phyloP scores from a whole-genome alignment of 2,329 filamentous ascomycete species.

The Arthrobotrys conoides region DNA sequence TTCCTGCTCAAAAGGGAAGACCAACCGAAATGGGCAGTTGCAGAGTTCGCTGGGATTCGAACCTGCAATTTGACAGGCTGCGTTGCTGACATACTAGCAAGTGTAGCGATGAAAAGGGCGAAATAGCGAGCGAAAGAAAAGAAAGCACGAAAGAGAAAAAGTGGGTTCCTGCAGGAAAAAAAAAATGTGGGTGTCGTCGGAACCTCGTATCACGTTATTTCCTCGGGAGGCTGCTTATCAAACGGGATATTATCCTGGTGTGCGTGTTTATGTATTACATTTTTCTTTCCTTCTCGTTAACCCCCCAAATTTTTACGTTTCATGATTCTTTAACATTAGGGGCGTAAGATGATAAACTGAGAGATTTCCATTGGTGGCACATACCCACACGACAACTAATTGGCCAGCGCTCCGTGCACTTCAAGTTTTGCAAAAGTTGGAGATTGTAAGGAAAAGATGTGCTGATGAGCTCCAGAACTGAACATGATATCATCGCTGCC shows the following conservation, averaged over 20 bases:
- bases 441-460: not conserved
- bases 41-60: not conserved
- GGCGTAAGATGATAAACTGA: not conserved
- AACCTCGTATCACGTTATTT: constrained; percentile 35
- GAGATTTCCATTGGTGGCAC: constrained; percentile 24
- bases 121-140: not conserved
- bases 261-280: not conserved
- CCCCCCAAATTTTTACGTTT: constrained; percentile 6
- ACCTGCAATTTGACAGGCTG: not conserved
- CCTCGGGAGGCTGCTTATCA: constrained; percentile 39
- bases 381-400: not conserved
- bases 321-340: not conserved
- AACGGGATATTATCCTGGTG: constrained; percentile 15
- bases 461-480: constrained; percentile 10
- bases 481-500: constrained; percentile 45
- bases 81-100: not conserved
- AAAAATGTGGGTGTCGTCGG: not conserved
- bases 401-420: too few species aligned
- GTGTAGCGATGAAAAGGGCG: not conserved
- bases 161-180: constrained; percentile 44
- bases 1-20: constrained; percentile 52
- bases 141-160: not conserved
- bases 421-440: not conserved
- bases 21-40: constrained; percentile 53
- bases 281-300: not conserved